A percentile compares a stretch with the other conserved stretches of the same genome.
These are phyloP conservation scores for Malus sieversii DNA, from an alignment of 306 rosid genomes.

Conservation along the genomic window DNA sequence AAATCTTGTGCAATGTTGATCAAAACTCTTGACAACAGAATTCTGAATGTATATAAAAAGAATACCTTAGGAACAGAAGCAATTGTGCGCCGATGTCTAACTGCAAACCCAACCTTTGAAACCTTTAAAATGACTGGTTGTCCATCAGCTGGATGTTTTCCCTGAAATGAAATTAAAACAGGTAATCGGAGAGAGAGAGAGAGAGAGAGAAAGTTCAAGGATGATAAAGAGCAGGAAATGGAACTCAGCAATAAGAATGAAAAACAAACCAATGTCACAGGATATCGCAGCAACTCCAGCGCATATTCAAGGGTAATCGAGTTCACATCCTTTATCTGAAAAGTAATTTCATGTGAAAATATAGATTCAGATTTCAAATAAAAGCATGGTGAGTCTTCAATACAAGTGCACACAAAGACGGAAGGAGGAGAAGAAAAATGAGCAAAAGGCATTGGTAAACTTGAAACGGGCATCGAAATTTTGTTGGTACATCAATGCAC, in stretches of 20 bases:
- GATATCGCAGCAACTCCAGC: constrained; percentile 59
- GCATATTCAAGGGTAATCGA: constrained; percentile 69
- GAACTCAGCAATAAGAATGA: constrained; percentile 1
- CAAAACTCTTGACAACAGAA: background rate
- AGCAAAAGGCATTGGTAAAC: background rate
- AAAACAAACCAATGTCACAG: constrained; percentile 71
- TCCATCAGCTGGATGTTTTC: constrained; percentile 81
- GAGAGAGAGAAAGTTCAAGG: background rate
- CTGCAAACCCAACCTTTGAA: constrained; percentile 46
- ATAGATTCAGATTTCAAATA: background rate
- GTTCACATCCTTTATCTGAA: constrained; percentile 63
- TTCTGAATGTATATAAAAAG: background rate
- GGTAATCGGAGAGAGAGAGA: background rate
- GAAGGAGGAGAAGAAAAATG: background rate
- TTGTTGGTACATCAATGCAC: background rate
- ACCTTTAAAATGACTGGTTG: constrained; percentile 59
- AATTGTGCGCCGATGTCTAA: constrained; percentile 51
- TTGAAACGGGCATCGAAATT: background rate
- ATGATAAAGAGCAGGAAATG: background rate
- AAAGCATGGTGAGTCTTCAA: constrained; percentile 2
- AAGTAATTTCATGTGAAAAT: constrained; percentile 8
- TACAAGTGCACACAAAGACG: constrained; percentile 3
- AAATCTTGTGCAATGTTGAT: background rate
- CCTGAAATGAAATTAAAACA: constrained; percentile 43
- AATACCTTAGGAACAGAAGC: constrained; percentile 45